Conservation (phyloP, 129 eudicot genomes). For the Helichrysum umbraculigerum region DNA sequence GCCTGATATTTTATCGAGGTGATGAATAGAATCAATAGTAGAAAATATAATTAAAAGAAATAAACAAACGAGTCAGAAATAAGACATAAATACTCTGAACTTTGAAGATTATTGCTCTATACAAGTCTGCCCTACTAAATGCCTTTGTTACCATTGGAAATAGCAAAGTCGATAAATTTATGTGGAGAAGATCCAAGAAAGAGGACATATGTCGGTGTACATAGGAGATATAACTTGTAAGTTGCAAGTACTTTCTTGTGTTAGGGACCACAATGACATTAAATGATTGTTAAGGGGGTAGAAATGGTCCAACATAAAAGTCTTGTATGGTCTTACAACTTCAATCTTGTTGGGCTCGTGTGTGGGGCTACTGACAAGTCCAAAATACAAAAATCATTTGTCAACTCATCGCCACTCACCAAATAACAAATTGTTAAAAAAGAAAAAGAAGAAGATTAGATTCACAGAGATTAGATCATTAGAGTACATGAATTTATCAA, state of each 20-base stretch:
- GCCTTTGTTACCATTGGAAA: constrained; percentile 20
- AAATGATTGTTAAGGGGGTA: constrained; percentile 9
- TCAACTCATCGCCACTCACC: too few species aligned
- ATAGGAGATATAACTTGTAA: constrained; percentile 8
- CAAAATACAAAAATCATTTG: too few species aligned
- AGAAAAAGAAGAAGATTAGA: too few species aligned
- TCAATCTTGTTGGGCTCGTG: constrained; percentile 4
- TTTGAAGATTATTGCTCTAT: constrained; percentile 15
- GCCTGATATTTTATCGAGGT: too few species aligned
- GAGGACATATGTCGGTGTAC: constrained; percentile 16
- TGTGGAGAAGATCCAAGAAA: constrained; percentile 26
- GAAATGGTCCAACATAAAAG: constrained; percentile 22
- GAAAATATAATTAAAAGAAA: neutral
- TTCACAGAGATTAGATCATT: too few species aligned
- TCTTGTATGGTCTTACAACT: constrained; percentile 11
- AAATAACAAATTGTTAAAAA: too few species aligned
- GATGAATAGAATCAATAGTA: too few species aligned
- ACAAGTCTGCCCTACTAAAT: constrained; percentile 12
- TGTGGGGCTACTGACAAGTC: constrained; percentile 6
- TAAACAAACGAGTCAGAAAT: neutral
- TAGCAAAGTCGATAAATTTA: constrained; percentile 19
- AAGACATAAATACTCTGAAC: neutral
- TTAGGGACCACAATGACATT: constrained; percentile 28
- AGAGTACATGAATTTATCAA: too few species aligned
- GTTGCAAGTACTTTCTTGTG: constrained; percentile 6